These are phyloP conservation scores for Cordyceps pruinosa DNA, from an alignment of 2,329 filamentous ascomycete species.

Conservation along the genomic window DNA sequence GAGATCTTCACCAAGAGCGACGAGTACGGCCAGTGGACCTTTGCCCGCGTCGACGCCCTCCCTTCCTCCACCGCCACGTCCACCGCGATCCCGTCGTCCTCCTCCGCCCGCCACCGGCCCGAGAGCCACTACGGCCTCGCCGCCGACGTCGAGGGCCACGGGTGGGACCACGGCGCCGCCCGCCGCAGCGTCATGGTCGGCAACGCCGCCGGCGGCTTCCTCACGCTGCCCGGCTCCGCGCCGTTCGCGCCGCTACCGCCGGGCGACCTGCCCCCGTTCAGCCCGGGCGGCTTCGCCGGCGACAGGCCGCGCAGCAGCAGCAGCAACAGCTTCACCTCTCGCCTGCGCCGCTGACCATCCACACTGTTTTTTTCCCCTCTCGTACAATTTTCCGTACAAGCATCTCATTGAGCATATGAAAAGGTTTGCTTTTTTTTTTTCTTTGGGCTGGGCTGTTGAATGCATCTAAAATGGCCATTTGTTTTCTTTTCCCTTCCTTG, in stretches of 20 bases:
- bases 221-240: conserved; percentile 39
- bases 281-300: conserved; percentile 9
- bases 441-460: too few species aligned
- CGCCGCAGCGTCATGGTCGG: conserved; percentile 49
- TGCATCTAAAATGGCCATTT: neutral
- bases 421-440: too few species aligned
- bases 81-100: too few species aligned
- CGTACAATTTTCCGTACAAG: neutral
- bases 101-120: conserved; percentile 29
- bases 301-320: conserved; percentile 13
- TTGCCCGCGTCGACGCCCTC: conserved; percentile 39
- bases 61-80: neutral
- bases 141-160: conserved; percentile 41
- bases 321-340: neutral
- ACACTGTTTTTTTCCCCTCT: neutral
- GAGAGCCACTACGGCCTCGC: conserved; percentile 51
- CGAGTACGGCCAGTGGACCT: conserved; percentile 53
- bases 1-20: conserved; percentile 56
- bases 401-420: neutral
- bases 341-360: neutral
- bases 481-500: neutral
- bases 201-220: conserved; percentile 44
- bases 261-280: conserved; percentile 4
- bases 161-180: conserved; percentile 42
- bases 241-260: conserved; percentile 12